Conservation (phyloP, 192 early-diverging fungal genomes). For the Coemansia sp. region DNA sequence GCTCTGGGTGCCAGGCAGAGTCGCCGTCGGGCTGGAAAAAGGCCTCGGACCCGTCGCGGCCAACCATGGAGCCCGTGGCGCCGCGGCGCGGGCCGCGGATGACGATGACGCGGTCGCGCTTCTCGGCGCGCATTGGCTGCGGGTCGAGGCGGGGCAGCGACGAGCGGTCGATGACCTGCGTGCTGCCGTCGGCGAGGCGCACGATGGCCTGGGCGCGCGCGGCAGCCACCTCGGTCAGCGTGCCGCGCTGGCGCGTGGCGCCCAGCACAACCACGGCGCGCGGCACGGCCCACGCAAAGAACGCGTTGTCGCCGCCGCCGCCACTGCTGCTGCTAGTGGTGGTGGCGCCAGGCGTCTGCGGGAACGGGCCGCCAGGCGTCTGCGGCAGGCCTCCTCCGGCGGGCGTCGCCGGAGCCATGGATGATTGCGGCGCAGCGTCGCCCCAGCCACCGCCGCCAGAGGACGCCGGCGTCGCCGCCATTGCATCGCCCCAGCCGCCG, state of each 20-base stretch:
- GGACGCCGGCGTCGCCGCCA: background rate
- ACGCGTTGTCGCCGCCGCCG: conserved; percentile 54
- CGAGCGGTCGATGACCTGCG: conserved; percentile 42
- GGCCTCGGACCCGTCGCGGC: conserved; percentile 73
- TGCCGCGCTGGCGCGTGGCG: conserved; percentile 51
- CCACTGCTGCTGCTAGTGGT: conserved; percentile 16
- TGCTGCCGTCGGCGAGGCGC: conserved; percentile 51
- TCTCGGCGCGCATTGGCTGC: conserved; percentile 64
- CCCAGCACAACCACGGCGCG: conserved; percentile 43
- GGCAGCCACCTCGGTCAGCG: conserved; percentile 56
- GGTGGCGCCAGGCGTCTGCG: conserved; percentile 39
- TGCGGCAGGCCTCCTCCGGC: conserved; percentile 36
- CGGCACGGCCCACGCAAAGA: conserved; percentile 57
- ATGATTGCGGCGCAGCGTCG: too few species aligned
- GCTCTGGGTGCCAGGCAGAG: conserved; percentile 36
- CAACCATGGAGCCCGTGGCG: conserved; percentile 67
- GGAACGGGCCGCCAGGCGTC: conserved; percentile 37
- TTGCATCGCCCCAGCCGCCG: conserved; percentile 52
- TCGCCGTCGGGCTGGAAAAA: conserved; percentile 69
- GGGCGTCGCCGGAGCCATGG: conserved; percentile 55
- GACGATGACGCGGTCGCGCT: conserved; percentile 75
- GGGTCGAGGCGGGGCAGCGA: conserved; percentile 31
- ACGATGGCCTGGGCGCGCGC: conserved; percentile 59
- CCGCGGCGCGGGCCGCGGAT: conserved; percentile 64
- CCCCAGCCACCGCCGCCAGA: conserved; percentile 46